Base-by-base conservation (phyloP, 345 rosid species). In the Cardamine occulta region DNA sequence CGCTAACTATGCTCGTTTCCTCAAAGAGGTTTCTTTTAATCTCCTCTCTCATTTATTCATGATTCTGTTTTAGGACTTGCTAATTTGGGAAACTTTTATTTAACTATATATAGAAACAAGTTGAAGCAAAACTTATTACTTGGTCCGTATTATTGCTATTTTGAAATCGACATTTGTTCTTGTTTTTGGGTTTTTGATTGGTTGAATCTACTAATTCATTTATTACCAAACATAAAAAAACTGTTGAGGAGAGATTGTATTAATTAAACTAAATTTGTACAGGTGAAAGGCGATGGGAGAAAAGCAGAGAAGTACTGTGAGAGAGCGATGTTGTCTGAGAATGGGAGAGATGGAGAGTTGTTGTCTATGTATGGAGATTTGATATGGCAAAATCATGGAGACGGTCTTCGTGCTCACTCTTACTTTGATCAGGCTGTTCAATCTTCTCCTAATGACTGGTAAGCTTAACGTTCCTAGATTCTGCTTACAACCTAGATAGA, bases 301-400 rank as follows among this genome's bases (percentile, higher is more conserved):
- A 90, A 81, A 83, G 96, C 96, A 54, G 87, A 90, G 79, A 86
- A 88, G 74, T 84, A 68, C 18, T 86, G 87, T 84, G 82, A 80
- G 72, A 86, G 89, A 78, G 88, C 93, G 9, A 87, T 88, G 68
- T 68, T 86, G 73, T 84, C 85, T 19, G 72, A 77, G 34, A 85
- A 83, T 63, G 91, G 86, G 28, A 68, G 59, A 66, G 93, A 90
- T 79, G 96, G 86, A 11, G 81, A 80, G 35, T 8, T 75, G 8
- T 44, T 88, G 70, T 88, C 96, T 21, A 58, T 90, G 56, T 83
- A 88, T 80, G 96, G 85, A 18, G 89, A 84, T 77, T 65, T 90
- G 24, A 82, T 88, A 40, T 88, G 96, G 93, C 68, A 79, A 51
- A 74, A 77, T 24, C 85, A 84, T 0, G 84, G 82, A 74, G 88